Evolutionary conservation across 768 basidiomycete genomes (phyloP).

Genomic region (Floccularia luteovirens): DNA sequence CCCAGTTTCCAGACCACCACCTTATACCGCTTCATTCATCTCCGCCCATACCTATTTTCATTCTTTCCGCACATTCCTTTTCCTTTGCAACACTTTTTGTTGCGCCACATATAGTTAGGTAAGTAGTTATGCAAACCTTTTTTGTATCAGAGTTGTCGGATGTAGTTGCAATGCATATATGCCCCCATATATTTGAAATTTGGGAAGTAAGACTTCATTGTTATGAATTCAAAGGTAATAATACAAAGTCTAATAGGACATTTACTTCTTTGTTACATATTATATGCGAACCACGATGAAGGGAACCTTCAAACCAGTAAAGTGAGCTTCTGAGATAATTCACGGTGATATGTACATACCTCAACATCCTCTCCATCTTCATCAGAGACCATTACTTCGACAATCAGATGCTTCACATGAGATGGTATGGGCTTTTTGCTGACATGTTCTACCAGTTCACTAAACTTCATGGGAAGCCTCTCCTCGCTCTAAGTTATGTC

Average conservation of each 20-base stretch:
- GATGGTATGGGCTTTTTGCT: constrained; percentile 91
- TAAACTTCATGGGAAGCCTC: constrained; percentile 83
- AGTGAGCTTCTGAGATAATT: background rate
- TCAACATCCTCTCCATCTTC: constrained; percentile 94
- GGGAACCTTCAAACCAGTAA: constrained; percentile 53
- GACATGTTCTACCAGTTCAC: constrained; percentile 84
- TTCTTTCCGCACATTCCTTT: constrained; percentile 10
- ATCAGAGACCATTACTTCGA: constrained; percentile 92
- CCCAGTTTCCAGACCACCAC: constrained; percentile 6
- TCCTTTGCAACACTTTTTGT: constrained; percentile 15
- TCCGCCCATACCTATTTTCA: constrained; percentile 7
- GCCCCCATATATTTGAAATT: constrained; percentile 14
- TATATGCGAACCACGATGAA: constrained; percentile 73
- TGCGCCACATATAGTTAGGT: constrained; percentile 23
- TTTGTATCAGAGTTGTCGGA: constrained; percentile 16
- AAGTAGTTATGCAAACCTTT: constrained; percentile 35
- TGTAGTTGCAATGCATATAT: constrained; percentile 23
- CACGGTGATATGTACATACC: constrained; percentile 29
- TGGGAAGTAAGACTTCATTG: background rate
- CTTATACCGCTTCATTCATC: constrained; percentile 6
- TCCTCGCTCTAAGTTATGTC: constrained; percentile 64
- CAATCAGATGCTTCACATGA: constrained; percentile 77
- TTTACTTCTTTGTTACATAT: constrained; percentile 6
- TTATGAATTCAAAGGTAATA: background rate
- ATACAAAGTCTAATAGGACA: background rate